A percentile compares a stretch with the other conserved stretches of the same genome.
Conservation (phyloP, 257 asterid species). For the Nicotiana tomentosiformis region DNA sequence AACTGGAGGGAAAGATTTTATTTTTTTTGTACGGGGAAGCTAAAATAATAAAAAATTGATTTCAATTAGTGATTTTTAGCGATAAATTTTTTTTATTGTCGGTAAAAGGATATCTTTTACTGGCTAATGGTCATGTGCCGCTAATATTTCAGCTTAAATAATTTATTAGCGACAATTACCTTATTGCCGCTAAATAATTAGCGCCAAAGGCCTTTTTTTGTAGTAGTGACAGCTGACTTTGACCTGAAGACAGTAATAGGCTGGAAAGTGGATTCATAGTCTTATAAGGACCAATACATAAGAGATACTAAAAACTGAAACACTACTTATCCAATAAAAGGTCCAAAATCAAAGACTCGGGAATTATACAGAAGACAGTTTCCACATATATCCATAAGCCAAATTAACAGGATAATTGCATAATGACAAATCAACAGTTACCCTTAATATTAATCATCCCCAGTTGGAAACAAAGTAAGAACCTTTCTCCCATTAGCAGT, state of each 20-base stretch:
- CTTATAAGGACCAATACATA: no score
- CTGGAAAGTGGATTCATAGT: slow-evolving; percentile 10
- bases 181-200: no score
- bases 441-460: slow-evolving; percentile 38
- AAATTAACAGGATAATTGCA: slow-evolving; percentile 14
- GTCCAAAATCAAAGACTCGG: slow-evolving; percentile 10
- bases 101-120: no score
- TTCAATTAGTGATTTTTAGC: no score
- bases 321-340: slow-evolving; percentile 17
- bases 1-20: no score
- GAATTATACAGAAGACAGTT: background rate
- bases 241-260: slow-evolving; percentile 4
- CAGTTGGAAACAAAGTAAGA: slow-evolving; percentile 78
- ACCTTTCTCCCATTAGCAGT: slow-evolving; percentile 52
- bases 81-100: no score
- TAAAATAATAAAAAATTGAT: no score
- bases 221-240: slow-evolving; percentile 1
- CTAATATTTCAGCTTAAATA: no score
- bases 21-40: no score
- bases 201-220: no score
- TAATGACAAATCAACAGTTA: slow-evolving; percentile 10
- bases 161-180: no score
- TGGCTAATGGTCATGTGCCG: no score
- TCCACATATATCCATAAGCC: background rate
- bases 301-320: slow-evolving; percentile 16